Conservation (phyloP, 2,329 filamentous ascomycete species). For the Zopfia rhizophila region DNA sequence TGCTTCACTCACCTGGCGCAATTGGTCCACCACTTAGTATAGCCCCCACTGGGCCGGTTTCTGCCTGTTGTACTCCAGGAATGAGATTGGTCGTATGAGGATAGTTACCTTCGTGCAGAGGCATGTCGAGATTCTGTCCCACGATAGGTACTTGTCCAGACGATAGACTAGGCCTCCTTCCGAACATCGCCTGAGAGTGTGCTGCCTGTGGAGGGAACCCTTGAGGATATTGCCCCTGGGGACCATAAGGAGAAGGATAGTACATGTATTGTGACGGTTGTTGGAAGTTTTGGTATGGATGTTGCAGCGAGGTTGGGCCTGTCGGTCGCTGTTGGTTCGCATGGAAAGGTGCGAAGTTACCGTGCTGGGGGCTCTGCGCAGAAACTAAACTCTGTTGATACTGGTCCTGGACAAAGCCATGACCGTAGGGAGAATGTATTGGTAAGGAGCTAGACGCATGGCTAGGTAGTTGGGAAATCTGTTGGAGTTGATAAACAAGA, state of each 20-base stretch:
- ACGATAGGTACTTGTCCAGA: constrained; percentile 28
- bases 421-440: constrained; percentile 37
- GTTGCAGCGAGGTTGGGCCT: constrained; percentile 33
- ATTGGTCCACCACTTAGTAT: constrained; percentile 29
- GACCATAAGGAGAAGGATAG: constrained; percentile 45
- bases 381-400: constrained; percentile 43
- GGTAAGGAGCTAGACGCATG: constrained; percentile 32
- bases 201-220: constrained; percentile 35
- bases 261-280: constrained; percentile 49
- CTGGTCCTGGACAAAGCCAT: constrained; percentile 36
- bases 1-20: constrained; percentile 33
- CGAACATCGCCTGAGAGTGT: constrained; percentile 39
- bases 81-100: constrained; percentile 23
- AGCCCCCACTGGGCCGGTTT: constrained; percentile 26
- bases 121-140: constrained; percentile 33
- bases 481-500: constrained; percentile 53
- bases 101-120: constrained; percentile 33
- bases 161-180: constrained; percentile 40
- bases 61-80: constrained; percentile 26
- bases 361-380: constrained; percentile 35
- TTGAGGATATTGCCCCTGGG: constrained; percentile 39
- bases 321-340: constrained; percentile 38
- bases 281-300: constrained; percentile 41
- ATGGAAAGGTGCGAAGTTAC: constrained; percentile 35
- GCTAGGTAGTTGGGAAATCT: constrained; percentile 48